Conservation (phyloP, 1,139 yeast genomes). For the Hansenula sp. region DNA sequence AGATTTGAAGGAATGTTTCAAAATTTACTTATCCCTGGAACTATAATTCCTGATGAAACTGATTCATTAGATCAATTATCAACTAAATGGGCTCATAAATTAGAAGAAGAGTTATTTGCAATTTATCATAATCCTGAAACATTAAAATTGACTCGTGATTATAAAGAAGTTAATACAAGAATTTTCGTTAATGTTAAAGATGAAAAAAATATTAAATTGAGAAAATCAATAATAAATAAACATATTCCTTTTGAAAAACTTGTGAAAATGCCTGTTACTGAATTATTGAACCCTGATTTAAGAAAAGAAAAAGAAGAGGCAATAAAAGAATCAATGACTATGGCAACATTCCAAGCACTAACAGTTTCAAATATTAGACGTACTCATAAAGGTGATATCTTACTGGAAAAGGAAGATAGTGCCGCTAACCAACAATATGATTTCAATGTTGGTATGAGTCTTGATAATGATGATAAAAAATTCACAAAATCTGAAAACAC, state of each 20-base stretch:
- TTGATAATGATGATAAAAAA: constrained; percentile 31
- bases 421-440: constrained; percentile 29
- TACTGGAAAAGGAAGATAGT: constrained; percentile 54
- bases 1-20: constrained; percentile 20
- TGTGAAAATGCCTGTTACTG: constrained; percentile 58
- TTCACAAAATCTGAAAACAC: constrained; percentile 11
- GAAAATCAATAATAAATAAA: constrained; percentile 42
- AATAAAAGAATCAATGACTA: constrained; percentile 61
- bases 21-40: constrained; percentile 9
- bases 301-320: constrained; percentile 68
- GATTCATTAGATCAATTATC: constrained; percentile 36
- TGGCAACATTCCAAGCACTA: constrained; percentile 57
- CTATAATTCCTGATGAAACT: constrained; percentile 8
- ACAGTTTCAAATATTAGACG: constrained; percentile 61
- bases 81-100: constrained; percentile 30
- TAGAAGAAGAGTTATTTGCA: constrained; percentile 37
- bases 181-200: constrained; percentile 52
- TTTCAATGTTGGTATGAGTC: constrained; percentile 27
- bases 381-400: constrained; percentile 85
- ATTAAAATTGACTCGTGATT: constrained; percentile 29
- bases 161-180: constrained; percentile 52
- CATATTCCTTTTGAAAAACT: constrained; percentile 45
- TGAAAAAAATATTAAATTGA: constrained; percentile 44
- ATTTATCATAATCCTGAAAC: constrained; percentile 35
- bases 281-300: constrained; percentile 68